Evolutionary conservation across 2,329 filamentous ascomycete genomes (phyloP), one percentile per base, ranked within the genome.

Genomic region (Fusarium foetens): DNA sequence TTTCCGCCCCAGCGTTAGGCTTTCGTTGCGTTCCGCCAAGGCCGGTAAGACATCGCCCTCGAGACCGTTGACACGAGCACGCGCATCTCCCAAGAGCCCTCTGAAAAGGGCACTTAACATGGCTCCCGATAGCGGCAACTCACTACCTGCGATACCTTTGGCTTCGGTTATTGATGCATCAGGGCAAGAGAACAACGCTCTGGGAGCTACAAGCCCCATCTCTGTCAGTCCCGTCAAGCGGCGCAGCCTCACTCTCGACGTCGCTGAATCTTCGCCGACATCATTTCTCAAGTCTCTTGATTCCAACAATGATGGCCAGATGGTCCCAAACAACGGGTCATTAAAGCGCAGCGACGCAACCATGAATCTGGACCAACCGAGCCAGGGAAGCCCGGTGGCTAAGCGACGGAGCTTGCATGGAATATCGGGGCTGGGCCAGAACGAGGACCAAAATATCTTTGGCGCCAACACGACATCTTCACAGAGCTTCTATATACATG

Each of bases 331-430:
- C 38, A 91, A 92, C 10, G 97, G 95, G 79, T 95, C 95, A 9
- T 84, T 98, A 75, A 98, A 98, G 86, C 91, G 96, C 76, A 95
- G 92, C 78, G 95, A 98, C 83, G 92, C 93, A 46, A 92, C 92
- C 57, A 95, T 97, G 93, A 94, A 94, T 77, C 84, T 97, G 53
- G 95, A 97, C 77, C 92, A 93, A 71, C 87, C 90, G 33, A 92
- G 88, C 75, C 86, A 93, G 62, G 93, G 93, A 74, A 98, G 93
- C 78, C 95, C 96, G 1, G 93, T 95, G 66, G 93, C 95, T 51
- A 98, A 98, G 85, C 89, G 96, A 73, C 90, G 96, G 77, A 98
- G 95, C 82, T 83, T 97, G 75, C 94, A 97, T 80, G 92, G 92
- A 54, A 88, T 91, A 46, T 86, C 91, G n/a, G 89, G 84, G 74